Base-by-base conservation (phyloP, 2,329 filamentous ascomycete genomes). In the Thermoascus crustaceus region DNA sequence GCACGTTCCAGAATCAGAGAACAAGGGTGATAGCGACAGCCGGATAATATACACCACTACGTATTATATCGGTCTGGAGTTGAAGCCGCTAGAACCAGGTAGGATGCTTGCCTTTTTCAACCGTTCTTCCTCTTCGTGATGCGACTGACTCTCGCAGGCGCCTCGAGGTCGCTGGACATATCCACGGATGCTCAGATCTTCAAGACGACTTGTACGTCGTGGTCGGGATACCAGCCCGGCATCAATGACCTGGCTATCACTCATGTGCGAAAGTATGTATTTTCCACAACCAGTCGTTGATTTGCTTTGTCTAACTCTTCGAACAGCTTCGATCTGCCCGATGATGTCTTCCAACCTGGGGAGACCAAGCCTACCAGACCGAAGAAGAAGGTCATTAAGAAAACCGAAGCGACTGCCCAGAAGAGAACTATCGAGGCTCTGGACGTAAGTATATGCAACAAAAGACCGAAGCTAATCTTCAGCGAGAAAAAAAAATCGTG, bases 41-140 rank as follows among this genome's bases (percentile, higher is more conserved):
- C 61, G 64, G 35, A 71, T 68, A 30, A 64, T 96, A 18, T 94
- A 85, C 57, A 96, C 89, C 0, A 87, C 86, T 16, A 95, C 88
- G 1, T 89, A 88, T 59, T 98, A 96, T 56, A 86, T 98, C 53
- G 91, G 91, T 22, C 71, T 96, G 31, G 82, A 89, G 54, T 64
- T 96, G 38, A 73, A 75, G 31, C 75, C 81, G 49, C 65, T 95
- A 37, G 72, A 73, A 23, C 75, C 80, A 68, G 81, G 85, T 86
- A 72, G 57, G 75, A n/a, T n/a, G n/a, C n/a, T n/a, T n/a, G n/a
- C n/a, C n/a, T n/a, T 66, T 29, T 30, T 29, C 30, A 35, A 11
- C 30, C 14, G 36, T 13, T 20, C 39, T n/a, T n/a, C n/a, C n/a
- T n/a, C 27, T 39, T 27, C 24, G 21, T 44, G 44, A 56, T 51